A percentile compares a stretch with the other conserved stretches of the same genome.
Evolutionary conservation across 371 early-diverging fungal species (phyloP).

Genomic region (Mortierella polycephala): DNA sequence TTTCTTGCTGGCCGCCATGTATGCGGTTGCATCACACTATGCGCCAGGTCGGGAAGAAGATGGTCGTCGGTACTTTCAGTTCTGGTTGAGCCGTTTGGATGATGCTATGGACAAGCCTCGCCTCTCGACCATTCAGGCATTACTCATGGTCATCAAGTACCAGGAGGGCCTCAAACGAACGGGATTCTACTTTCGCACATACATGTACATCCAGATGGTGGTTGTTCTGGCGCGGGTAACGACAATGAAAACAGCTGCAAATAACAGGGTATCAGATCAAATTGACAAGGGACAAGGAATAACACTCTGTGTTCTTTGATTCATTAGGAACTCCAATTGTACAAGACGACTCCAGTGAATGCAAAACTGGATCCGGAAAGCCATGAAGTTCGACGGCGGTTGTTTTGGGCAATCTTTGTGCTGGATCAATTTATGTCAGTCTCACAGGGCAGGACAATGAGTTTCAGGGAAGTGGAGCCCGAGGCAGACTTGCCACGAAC

Average conservation of each 20-base stretch:
- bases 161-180: conserved; percentile 53
- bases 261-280: conserved; percentile 50
- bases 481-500: conserved; percentile 49
- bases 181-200: conserved; percentile 57
- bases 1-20: conserved; percentile 59
- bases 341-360: conserved; percentile 53
- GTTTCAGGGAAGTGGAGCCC: conserved; percentile 51
- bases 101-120: conserved; percentile 52
- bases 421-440: conserved; percentile 52
- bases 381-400: conserved; percentile 45
- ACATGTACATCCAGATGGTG: conserved; percentile 56
- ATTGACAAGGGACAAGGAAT: conserved; percentile 59
- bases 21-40: conserved; percentile 66
- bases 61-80: conserved; percentile 48
- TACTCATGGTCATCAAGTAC: conserved; percentile 53
- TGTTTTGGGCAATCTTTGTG: conserved; percentile 53
- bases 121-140: conserved; percentile 53
- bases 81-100: conserved; percentile 53
- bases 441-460: conserved; percentile 50
- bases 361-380: conserved; percentile 51
- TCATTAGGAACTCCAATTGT: conserved; percentile 49
- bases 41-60: conserved; percentile 47
- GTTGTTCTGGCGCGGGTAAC: conserved; percentile 63
- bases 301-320: background rate
- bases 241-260: conserved; percentile 46